phyloP scores from a whole-genome alignment of 2,329 filamentous ascomycete genomes.

The Colletotrichum lindemuthianum region DNA sequence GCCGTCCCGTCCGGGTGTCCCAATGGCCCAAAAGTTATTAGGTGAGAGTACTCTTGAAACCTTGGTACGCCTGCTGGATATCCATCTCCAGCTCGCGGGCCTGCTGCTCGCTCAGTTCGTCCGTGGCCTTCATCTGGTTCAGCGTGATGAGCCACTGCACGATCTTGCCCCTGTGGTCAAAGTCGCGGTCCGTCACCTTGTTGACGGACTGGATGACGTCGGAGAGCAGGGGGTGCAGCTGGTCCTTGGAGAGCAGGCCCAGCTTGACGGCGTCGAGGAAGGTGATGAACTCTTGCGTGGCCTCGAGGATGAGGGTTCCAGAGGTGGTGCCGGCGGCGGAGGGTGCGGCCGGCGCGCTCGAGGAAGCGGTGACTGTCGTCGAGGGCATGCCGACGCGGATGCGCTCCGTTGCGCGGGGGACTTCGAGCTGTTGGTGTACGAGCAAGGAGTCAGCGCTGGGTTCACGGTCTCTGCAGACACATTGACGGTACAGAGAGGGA shows the following conservation, averaged over 20 bases:
- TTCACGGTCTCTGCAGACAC: not conserved
- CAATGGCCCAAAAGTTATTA: slow-evolving; percentile 44
- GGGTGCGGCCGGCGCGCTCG: slow-evolving; percentile 54
- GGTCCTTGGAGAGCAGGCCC: slow-evolving; percentile 92
- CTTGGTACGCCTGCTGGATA: slow-evolving; percentile 93
- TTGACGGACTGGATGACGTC: slow-evolving; percentile 98
- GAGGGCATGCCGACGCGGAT: slow-evolving; percentile 92
- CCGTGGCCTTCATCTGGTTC: slow-evolving; percentile 97
- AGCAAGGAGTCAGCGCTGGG: not conserved
- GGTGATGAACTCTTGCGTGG: slow-evolving; percentile 98
- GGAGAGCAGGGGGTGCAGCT: slow-evolving; percentile 91
- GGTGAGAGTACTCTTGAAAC: slow-evolving; percentile 84
- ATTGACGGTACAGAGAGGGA: not conserved
- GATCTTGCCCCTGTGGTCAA: slow-evolving; percentile 95
- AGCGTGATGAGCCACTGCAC: slow-evolving; percentile 97
- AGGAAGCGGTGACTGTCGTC: slow-evolving; percentile 72
- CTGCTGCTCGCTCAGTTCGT: slow-evolving; percentile 88
- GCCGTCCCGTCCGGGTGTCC: too few species aligned
- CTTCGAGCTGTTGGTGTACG: slow-evolving; percentile 75
- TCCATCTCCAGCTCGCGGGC: slow-evolving; percentile 90
- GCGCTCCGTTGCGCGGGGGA: slow-evolving; percentile 91
- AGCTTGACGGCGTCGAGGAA: slow-evolving; percentile 95
- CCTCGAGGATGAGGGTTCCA: slow-evolving; percentile 81
- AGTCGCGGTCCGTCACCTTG: slow-evolving; percentile 94
- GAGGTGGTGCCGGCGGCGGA: slow-evolving; percentile 58